Evolutionary conservation across 1,139 yeast species (phyloP).

Genomic region (Pichia sp.): DNA sequence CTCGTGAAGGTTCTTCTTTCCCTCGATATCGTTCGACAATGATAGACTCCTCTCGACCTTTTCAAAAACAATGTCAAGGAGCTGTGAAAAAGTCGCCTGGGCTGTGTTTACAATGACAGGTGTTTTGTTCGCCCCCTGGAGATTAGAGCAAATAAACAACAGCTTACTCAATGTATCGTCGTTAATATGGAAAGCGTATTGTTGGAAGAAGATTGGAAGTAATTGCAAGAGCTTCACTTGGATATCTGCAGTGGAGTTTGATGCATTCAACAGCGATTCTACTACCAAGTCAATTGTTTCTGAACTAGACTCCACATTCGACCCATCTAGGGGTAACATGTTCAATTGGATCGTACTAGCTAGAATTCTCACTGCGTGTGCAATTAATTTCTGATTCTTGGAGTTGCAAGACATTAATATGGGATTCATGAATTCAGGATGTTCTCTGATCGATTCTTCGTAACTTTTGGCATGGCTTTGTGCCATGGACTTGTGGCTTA

Average conservation of each 20-base stretch:
- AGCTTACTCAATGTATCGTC: slow-evolving; percentile 52
- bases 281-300: slow-evolving; percentile 48
- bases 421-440: slow-evolving; percentile 57
- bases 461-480: slow-evolving; percentile 11
- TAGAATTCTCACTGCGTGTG: slow-evolving; percentile 64
- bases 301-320: slow-evolving; percentile 3
- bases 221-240: slow-evolving; percentile 85
- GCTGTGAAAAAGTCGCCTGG: slow-evolving; percentile 84
- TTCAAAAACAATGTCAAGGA: slow-evolving; percentile 71
- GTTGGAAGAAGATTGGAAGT: slow-evolving; percentile 66
- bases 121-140: slow-evolving; percentile 62
- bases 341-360: slow-evolving; percentile 47
- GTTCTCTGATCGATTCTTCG: slow-evolving; percentile 28
- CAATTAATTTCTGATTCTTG: slow-evolving; percentile 65
- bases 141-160: slow-evolving; percentile 61
- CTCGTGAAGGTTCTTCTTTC: slow-evolving; percentile 8
- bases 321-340: slow-evolving; percentile 38
- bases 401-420: slow-evolving; percentile 68
- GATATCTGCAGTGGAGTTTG: slow-evolving; percentile 71
- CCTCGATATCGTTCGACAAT: not conserved
- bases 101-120: slow-evolving; percentile 88
- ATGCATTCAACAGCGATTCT: slow-evolving; percentile 64
- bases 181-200: slow-evolving; percentile 47
- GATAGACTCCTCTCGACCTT: no score
- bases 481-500: not conserved